Evolutionary conservation across 148 eudicot species (phyloP), one percentile per base, ranked within the genome.

Genomic region (Hydrangea macrophylla): DNA sequence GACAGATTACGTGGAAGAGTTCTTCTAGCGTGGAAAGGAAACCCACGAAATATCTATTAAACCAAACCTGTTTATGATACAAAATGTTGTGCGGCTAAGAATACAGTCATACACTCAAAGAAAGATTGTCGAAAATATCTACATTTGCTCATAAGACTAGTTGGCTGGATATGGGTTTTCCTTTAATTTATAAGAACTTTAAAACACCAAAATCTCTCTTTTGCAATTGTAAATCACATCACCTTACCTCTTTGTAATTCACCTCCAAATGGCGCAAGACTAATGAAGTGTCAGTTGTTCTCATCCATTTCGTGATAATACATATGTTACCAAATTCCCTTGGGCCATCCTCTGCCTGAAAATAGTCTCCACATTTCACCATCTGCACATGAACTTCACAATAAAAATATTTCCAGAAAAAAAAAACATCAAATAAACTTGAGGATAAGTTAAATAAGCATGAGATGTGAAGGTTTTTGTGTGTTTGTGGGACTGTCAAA

Each of bases 351-450:
- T 87, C 99, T 50, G 97, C 90, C 76, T 89, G 91, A 78, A 87
- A 88, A 83, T 94, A 94, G 67, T 94, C 91, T 50, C 88, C 97
- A 71, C 99, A 94, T 74, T 94, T 94, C 77, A 83, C 78, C 55
- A 62, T 84, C 99, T 94, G 97, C 78, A 76, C 18, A 36, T n/a
- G 8, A 72, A 25, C 57, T 35, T 56, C 7, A 13, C 26, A 0
- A 36, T 32, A 64, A 58, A 42, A 64, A 26, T 7, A 55, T 31
- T 67, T 23, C 62, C 40, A 40, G 44, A 35, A 7, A 23, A 33
- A 67, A 58, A 39, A 60, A 23, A 67, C 13, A 26, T 17, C 22
- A 68, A 60, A 61, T 55, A 15, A 61, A 26, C 13, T 32, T 15
- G 18, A 32, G 18, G 27, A 25, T 22, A 55, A 68, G 6, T 42